Evolutionary conservation across 176 grass and related monocot genomes (phyloP).

Genomic region (Phragmites australis): DNA sequence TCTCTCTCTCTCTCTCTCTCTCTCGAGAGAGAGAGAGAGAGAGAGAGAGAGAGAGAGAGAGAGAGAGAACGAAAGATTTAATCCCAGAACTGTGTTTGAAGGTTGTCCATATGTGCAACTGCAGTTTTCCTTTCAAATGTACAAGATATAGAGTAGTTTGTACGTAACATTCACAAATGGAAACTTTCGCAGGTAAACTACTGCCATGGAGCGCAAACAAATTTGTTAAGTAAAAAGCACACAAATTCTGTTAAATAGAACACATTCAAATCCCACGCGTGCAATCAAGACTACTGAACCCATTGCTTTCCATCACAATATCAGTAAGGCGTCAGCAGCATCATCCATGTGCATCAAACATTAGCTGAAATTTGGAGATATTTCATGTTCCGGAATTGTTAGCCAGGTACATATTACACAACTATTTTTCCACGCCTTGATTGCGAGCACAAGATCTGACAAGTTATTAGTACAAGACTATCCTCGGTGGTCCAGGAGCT

Average conservation of each 20-base stretch:
- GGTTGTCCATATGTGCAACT: neutral
- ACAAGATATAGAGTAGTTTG: neutral
- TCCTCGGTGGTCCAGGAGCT: too few species aligned
- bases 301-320: neutral
- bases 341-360: neutral
- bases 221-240: neutral
- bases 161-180: neutral
- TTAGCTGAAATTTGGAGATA: neutral
- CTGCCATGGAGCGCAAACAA: neutral
- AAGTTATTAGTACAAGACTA: neutral
- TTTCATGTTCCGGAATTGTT: conserved; percentile 23
- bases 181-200: neutral
- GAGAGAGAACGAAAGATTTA: too few species aligned
- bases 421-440: neutral
- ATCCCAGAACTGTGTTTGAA: neutral
- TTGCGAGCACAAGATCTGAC: conserved; percentile 13
- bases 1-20: neutral
- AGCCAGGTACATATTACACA: conserved; percentile 18
- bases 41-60: too few species aligned
- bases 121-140: neutral
- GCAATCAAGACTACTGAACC: neutral
- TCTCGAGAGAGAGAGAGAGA: too few species aligned
- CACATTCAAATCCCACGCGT: neutral
- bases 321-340: neutral
- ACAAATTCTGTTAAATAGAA: neutral